Percentiles rank a stretch among this genome's conserved stretches.
Evolutionary conservation across 805 yeast species (phyloP).

Genomic region (Saccharomyces jurei): DNA sequence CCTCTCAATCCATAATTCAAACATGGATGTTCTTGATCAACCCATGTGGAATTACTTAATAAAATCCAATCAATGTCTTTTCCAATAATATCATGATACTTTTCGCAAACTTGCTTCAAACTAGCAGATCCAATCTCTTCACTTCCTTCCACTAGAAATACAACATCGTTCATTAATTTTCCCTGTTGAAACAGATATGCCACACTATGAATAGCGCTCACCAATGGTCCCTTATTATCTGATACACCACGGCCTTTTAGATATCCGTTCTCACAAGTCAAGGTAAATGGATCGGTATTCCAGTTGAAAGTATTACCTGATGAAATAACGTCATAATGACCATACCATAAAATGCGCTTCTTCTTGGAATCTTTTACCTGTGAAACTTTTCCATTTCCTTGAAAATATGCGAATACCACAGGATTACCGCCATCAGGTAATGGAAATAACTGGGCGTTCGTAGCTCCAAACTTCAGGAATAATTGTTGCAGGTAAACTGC

Average conservation of each 20-base stretch:
- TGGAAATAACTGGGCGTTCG: conserved; percentile 56
- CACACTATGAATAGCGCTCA: conserved; percentile 82
- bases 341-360: conserved; percentile 73
- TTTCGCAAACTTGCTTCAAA: conserved; percentile 56
- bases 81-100: conserved; percentile 49
- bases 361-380: conserved; percentile 3
- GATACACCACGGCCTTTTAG: conserved; percentile 87
- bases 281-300: conserved; percentile 69
- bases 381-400: conserved; percentile 31
- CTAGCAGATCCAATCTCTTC: conserved; percentile 92
- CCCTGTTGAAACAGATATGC: conserved; percentile 53
- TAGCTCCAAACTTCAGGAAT: conserved; percentile 62
- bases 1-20: conserved; percentile 92
- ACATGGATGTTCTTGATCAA: conserved; percentile 83
- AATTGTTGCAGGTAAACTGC: conserved; percentile 64
- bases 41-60: conserved; percentile 88
- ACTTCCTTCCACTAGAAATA: conserved; percentile 86
- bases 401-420: conserved; percentile 68
- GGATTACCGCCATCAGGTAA: conserved; percentile 71
- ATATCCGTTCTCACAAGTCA: conserved; percentile 76
- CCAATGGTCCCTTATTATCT: conserved; percentile 89
- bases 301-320: conserved; percentile 58
- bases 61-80: conserved; percentile 76
- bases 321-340: conserved; percentile 91
- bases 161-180: conserved; percentile 59